Evolutionary conservation across 1,139 yeast species (phyloP).

Genomic region (Sugiyamaella paludigena): DNA sequence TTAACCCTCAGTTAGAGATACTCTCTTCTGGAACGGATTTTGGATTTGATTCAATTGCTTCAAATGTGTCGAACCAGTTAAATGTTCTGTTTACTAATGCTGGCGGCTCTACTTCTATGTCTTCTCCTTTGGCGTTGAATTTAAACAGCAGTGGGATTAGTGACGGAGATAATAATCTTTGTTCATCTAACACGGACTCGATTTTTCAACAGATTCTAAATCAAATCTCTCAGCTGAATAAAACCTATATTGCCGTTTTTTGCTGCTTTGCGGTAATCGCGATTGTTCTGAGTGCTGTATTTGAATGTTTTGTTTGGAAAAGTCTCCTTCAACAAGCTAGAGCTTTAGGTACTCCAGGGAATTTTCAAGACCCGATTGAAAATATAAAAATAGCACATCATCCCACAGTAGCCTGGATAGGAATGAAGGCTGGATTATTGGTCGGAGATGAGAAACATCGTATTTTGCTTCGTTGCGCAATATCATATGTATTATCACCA

Average conservation of each 20-base stretch:
- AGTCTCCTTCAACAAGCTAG: slow-evolving; percentile 16
- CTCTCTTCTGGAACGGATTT: slow-evolving; percentile 2
- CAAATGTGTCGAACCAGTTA: not conserved
- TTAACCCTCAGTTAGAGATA: slow-evolving; percentile 6
- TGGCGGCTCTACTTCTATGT: not conserved
- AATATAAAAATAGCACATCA: slow-evolving; percentile 12
- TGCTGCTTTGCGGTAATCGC: slow-evolving; percentile 16
- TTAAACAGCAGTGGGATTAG: not conserved
- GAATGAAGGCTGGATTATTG: not conserved
- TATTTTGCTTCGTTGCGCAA: slow-evolving; percentile 15
- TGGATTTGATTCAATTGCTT: slow-evolving; percentile 11
- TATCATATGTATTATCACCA: slow-evolving; percentile 15
- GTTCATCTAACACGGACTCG: not conserved
- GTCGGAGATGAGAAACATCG: not conserved
- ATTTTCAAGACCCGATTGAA: slow-evolving; percentile 20
- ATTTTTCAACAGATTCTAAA: not conserved
- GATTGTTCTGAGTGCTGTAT: slow-evolving; percentile 10
- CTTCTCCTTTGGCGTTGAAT: not conserved
- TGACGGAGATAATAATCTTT: not conserved
- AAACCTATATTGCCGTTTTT: slow-evolving; percentile 15
- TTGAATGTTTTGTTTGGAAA: slow-evolving; percentile 22
- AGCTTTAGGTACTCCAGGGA: slow-evolving; percentile 17
- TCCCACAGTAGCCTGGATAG: slow-evolving; percentile 11
- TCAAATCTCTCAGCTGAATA: slow-evolving; percentile 7
- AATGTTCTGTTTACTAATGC: not conserved